phyloP scores from a whole-genome alignment of 2,329 filamentous ascomycete genomes.

The Pestalotiopsis sp. region DNA sequence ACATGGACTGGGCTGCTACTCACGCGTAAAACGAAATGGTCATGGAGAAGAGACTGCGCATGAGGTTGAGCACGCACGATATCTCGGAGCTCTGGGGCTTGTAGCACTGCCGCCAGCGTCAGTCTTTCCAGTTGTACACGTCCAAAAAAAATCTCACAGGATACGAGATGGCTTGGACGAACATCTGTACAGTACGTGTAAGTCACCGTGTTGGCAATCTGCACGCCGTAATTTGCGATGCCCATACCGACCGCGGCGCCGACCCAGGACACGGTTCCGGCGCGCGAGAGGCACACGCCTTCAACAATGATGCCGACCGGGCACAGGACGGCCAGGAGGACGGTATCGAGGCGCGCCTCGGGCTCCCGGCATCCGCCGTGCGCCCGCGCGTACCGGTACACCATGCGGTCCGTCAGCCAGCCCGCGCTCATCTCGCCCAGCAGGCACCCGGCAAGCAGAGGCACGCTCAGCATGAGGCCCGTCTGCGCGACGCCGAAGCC shows the following conservation, averaged over 20 bases:
- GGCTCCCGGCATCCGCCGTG: constrained; percentile 27
- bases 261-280: constrained; percentile 32
- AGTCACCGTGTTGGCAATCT: constrained; percentile 36
- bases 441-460: constrained; percentile 26
- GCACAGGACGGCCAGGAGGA: constrained; percentile 29
- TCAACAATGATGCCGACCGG: constrained; percentile 29
- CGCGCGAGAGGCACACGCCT: constrained; percentile 31
- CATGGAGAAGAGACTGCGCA: constrained; percentile 35
- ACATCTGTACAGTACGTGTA: constrained; percentile 37
- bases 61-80: constrained; percentile 34
- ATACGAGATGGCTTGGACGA: background rate
- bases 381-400: constrained; percentile 29
- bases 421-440: constrained; percentile 30
- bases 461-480: constrained; percentile 27
- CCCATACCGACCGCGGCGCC: constrained; percentile 38
- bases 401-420: constrained; percentile 30
- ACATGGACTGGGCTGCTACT: background rate
- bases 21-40: constrained; percentile 35
- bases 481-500: constrained; percentile 26
- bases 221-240: constrained; percentile 35
- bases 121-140: background rate
- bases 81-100: constrained; percentile 38
- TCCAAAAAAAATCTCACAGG: too few species aligned
- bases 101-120: constrained; percentile 25
- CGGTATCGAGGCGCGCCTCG: constrained; percentile 35